phyloP scores from a whole-genome alignment of 2,329 filamentous ascomycete genomes.

The Xylariomycetidae sp. region DNA sequence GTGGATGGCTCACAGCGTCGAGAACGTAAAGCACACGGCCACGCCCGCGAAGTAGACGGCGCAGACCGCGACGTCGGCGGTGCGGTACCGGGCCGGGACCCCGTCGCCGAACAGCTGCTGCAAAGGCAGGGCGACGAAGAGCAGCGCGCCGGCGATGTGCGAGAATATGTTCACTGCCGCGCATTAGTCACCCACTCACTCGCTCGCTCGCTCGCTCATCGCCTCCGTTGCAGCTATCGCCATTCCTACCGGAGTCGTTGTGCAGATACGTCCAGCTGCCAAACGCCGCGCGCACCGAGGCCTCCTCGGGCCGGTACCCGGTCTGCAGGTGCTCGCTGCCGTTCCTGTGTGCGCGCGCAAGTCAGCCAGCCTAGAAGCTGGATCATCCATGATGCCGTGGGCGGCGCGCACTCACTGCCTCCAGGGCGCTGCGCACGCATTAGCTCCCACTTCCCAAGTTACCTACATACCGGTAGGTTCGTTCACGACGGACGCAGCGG shows the following conservation, averaged over 20 bases:
- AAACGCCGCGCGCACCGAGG: constrained; percentile 17
- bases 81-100: constrained; percentile 29
- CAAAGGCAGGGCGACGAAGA: constrained; percentile 33
- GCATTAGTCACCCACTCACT: too few relatives aligned
- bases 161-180: constrained; percentile 43
- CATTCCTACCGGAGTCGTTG: constrained; percentile 28
- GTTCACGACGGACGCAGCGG: too few relatives aligned
- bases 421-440: constrained; percentile 11
- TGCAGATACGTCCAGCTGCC: constrained; percentile 27
- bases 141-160: constrained; percentile 33
- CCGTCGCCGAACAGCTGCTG: constrained; percentile 30
- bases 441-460: constrained; percentile 1
- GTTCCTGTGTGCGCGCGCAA: constrained; percentile 5
- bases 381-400: not conserved
- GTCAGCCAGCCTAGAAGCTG: constrained; percentile 3
- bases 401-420: constrained; percentile 12
- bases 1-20: constrained; percentile 30
- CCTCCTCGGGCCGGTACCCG: constrained; percentile 12
- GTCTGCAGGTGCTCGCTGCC: constrained; percentile 17
- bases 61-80: constrained; percentile 35
- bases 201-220: not conserved
- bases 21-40: constrained; percentile 38
- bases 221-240: too few relatives aligned
- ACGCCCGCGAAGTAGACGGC: constrained; percentile 37
- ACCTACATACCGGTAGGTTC: not conserved